Base-by-base conservation (phyloP, 208 protist species). In the Porcisia hertigi region DNA sequence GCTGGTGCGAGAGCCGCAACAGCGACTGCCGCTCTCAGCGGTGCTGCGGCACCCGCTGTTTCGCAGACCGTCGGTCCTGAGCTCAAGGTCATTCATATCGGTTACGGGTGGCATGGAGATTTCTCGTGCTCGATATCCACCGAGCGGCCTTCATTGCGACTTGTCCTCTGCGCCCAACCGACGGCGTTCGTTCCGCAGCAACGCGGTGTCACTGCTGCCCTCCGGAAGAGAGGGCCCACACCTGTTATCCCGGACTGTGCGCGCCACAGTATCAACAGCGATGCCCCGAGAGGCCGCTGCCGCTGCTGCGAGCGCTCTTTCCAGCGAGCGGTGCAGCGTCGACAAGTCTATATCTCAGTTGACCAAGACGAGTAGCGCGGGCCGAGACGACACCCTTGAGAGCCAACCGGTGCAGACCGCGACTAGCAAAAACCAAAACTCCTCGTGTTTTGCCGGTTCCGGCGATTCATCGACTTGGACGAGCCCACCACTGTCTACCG, bases 1-100 rank as follows among this genome's bases (percentile, higher is more conserved):
- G 73, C 86, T 94, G 55, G 67, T 70, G n/a, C 79, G 78, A 18
- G 69, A 84, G 30, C 84, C 84, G 58, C 73, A 62, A 59, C 73
- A 76, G 59, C 73, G 70, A 14, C 47, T 80, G 41, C 71, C 70
- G 25, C 63, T 80, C n/a, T 11, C 36, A 14, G 25, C 69, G 23
- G 55, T 76, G 23, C 62, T 80, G 57, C 65, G 54, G 12, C 77
- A 85, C 65, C 69, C 76, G 1, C 47, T 77, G 16, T 73, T 81
- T 18, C 78, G 66, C 73, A 4, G 62, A 18, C 4, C 58, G 3
- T n/a, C 71, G 25, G 23, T 59, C 4, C n/a, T 57, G 47, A 45
- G 30, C 16, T n/a, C 18, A n/a, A 52, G 39, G 34, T 47, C 43
- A 7, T 47, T 34, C 53, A 59, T 36, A 16, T 16, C 34, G 18